Conservation (phyloP, 768 basidiomycete genomes). For the Lactifluus pinguis region DNA sequence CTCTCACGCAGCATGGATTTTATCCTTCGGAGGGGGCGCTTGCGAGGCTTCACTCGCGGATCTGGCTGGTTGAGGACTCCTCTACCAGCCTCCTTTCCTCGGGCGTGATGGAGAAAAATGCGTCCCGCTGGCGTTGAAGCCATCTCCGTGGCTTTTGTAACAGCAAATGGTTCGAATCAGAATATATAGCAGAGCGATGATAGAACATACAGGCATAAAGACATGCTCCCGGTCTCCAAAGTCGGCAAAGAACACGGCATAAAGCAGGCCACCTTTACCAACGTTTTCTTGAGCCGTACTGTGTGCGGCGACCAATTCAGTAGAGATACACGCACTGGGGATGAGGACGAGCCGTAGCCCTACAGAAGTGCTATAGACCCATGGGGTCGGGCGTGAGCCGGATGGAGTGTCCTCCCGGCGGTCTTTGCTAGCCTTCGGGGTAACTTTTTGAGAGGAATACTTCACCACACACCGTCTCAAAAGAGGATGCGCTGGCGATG, state of each 20-base stretch:
- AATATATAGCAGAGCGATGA: not conserved
- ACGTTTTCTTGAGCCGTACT: not conserved
- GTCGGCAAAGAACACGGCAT: conserved; percentile 20
- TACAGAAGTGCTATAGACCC: conserved; percentile 36
- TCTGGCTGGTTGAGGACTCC: not conserved
- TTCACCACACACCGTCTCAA: not conserved
- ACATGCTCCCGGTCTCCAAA: conserved; percentile 22
- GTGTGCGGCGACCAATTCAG: not conserved
- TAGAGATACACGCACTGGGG: conserved; percentile 10
- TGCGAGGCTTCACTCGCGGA: not conserved
- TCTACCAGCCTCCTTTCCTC: conserved; percentile 40
- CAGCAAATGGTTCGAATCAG: not conserved
- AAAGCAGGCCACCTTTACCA: conserved; percentile 11
- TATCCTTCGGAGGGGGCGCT: not conserved
- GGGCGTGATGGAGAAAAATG: conserved; percentile 50
- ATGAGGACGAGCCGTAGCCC: conserved; percentile 13
- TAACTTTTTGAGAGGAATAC: not conserved
- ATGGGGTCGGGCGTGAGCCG: conserved; percentile 51
- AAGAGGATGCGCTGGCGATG: not conserved
- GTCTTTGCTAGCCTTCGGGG: not conserved
- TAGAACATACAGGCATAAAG: conserved; percentile 20
- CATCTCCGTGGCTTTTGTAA: conserved; percentile 46
- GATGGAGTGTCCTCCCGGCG: conserved; percentile 2
- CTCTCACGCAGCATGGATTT: too few species aligned
- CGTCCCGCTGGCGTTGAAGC: conserved; percentile 38